Percentiles rank a stretch among this genome's conserved stretches.
Evolutionary conservation across 345 rosid genomes (phyloP).

Genomic region (Viola odorata): DNA sequence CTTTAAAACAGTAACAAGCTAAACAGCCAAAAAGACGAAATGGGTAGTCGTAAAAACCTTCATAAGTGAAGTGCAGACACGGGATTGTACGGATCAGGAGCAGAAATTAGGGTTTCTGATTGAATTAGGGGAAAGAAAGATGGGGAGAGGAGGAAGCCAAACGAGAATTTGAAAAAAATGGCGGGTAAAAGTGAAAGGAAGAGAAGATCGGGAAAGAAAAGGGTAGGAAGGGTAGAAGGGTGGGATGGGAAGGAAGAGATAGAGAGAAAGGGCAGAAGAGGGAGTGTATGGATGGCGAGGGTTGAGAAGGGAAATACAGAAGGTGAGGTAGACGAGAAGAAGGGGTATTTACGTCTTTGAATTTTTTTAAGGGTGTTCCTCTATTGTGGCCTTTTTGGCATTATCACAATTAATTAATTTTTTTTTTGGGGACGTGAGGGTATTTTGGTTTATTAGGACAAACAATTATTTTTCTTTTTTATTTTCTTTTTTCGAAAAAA

Average conservation of each 20-base stretch:
- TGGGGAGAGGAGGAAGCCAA: not conserved
- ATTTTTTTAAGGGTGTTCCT: not conserved
- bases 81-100: conserved; percentile 4
- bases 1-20: not conserved
- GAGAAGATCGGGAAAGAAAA: conserved; percentile 24
- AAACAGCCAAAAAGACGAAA: conserved; percentile 1
- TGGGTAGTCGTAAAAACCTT: conserved; percentile 1
- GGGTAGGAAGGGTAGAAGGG: conserved; percentile 1
- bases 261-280: conserved; percentile 24
- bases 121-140: not conserved
- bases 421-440: not conserved
- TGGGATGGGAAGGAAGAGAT: not conserved
- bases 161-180: conserved; percentile 21
- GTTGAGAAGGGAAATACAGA: conserved; percentile 19
- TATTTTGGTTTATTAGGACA: not conserved
- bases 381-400: conserved; percentile 3
- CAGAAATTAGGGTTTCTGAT: not conserved
- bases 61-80: conserved; percentile 3
- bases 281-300: conserved; percentile 13
- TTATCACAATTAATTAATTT: not conserved
- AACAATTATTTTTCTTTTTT: not conserved
- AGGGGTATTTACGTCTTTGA: conserved; percentile 15
- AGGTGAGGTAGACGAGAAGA: not conserved
- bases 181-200: conserved; percentile 14
- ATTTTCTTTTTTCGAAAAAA: not conserved